A percentile compares a stretch with the other conserved stretches of the same genome.
These are phyloP conservation scores for Clitopilus hobsonii DNA, from an alignment of 768 basidiomycete species.

Conservation along the genomic window DNA sequence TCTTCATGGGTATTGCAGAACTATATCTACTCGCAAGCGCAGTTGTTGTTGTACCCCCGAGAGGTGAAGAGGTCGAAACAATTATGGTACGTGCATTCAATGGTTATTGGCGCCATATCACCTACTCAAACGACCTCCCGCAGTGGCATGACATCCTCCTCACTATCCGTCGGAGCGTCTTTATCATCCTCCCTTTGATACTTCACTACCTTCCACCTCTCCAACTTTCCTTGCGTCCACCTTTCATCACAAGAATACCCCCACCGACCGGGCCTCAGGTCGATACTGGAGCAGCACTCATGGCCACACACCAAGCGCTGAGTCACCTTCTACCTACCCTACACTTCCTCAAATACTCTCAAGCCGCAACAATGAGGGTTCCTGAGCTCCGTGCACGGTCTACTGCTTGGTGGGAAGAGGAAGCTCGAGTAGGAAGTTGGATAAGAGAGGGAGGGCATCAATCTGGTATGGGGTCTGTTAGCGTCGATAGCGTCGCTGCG, in stretches of 20 bases:
- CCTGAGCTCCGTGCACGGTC: conserved; percentile 44
- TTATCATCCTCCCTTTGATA: conserved; percentile 52
- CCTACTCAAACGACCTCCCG: background rate
- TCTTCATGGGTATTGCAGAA: conserved; percentile 3
- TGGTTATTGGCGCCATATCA: background rate
- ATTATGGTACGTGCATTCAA: conserved; percentile 28
- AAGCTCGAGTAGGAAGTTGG: conserved; percentile 47
- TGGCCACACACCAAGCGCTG: conserved; percentile 28
- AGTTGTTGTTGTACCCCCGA: background rate
- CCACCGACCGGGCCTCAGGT: conserved; percentile 22
- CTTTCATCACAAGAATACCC: conserved; percentile 15
- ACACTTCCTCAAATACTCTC: conserved; percentile 52
- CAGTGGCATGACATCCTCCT: conserved; percentile 68
- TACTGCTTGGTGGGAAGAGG: conserved; percentile 50
- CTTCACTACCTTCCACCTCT: conserved; percentile 38
- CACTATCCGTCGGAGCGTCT: conserved; percentile 48
- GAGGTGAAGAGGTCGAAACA: background rate
- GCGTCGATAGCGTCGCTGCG: conserved; percentile 42
- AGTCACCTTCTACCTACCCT: conserved; percentile 38
- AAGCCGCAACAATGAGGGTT: conserved; percentile 52
- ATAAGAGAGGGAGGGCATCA: conserved; percentile 34
- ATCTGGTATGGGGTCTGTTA: conserved; percentile 15
- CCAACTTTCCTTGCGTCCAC: conserved; percentile 22
- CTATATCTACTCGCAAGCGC: background rate
- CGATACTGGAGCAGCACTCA: conserved; percentile 11